Conservation (phyloP, 495 filamentous ascomycete genomes). For the Podospora bellae-mahoneyi region DNA sequence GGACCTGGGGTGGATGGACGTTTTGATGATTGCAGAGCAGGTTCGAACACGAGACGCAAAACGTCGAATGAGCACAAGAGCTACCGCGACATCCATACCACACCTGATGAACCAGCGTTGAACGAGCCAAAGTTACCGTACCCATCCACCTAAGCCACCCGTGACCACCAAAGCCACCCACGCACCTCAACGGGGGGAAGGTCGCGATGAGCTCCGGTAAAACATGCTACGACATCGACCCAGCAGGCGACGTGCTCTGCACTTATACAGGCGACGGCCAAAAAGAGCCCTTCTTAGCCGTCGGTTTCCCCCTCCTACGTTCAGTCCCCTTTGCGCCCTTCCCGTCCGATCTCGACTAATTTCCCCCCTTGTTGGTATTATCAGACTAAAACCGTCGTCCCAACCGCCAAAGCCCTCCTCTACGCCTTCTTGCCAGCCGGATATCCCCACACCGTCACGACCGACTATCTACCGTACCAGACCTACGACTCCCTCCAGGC, state of each 20-base stretch:
- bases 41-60: not conserved
- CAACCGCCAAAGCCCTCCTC: conserved; percentile 42
- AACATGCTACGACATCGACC: conserved; percentile 37
- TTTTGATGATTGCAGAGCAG: not conserved
- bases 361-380: not conserved
- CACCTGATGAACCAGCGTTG: not conserved
- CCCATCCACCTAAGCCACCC: not conserved
- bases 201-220: conserved; percentile 28
- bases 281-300: conserved; percentile 23
- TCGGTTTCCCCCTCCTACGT: conserved; percentile 14
- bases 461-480: conserved; percentile 79
- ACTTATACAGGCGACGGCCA: conserved; percentile 32
- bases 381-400: conserved; percentile 33
- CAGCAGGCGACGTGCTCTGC: conserved; percentile 37
- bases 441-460: conserved; percentile 85
- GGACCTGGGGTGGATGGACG: not conserved
- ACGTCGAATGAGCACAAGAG: not conserved
- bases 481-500: conserved; percentile 84
- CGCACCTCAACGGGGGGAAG: conserved; percentile 1
- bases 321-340: not conserved
- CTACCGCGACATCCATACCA: not conserved
- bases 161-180: not conserved
- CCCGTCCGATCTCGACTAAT: not conserved
- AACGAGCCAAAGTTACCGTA: not conserved
- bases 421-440: conserved; percentile 88